phyloP scores from a whole-genome alignment of 805 yeast genomes.

The Ogataea degrootiae region DNA sequence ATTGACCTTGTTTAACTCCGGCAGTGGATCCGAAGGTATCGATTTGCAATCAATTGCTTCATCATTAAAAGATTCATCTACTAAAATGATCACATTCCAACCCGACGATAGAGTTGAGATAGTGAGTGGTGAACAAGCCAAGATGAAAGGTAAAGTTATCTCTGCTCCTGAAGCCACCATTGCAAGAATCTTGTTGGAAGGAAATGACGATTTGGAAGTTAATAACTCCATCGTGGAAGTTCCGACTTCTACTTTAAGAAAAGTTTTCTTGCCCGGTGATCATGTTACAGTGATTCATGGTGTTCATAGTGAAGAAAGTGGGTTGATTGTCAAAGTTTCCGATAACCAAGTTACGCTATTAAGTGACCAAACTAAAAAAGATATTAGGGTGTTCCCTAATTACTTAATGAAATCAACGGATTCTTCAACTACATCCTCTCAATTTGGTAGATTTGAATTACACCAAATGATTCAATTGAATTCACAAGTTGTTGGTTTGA shows the following conservation, averaged over 20 bases:
- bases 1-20: constrained; percentile 71
- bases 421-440: constrained; percentile 61
- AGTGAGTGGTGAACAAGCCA: constrained; percentile 88
- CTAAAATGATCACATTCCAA: constrained; percentile 61
- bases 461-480: constrained; percentile 88
- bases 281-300: constrained; percentile 92
- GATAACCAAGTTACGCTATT: constrained; percentile 86
- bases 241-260: constrained; percentile 77
- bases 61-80: constrained; percentile 63
- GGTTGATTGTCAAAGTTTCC: constrained; percentile 78
- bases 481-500: constrained; percentile 82
- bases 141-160: constrained; percentile 74
- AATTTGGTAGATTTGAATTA: constrained; percentile 73
- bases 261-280: constrained; percentile 86
- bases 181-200: constrained; percentile 46
- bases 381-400: constrained; percentile 88
- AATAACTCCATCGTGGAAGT: constrained; percentile 64
- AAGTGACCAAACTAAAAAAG: constrained; percentile 83
- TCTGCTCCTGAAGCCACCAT: constrained; percentile 56
- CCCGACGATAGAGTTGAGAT: constrained; percentile 94
- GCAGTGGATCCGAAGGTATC: constrained; percentile 77
- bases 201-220: constrained; percentile 52
- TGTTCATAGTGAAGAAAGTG: constrained; percentile 89
- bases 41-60: constrained; percentile 85
- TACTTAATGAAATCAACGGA: constrained; percentile 90